A percentile compares a stretch with the other conserved stretches of the same genome.
Conservation (phyloP, 2,329 filamentous ascomycete genomes). For the Ascochyta koolunga region DNA sequence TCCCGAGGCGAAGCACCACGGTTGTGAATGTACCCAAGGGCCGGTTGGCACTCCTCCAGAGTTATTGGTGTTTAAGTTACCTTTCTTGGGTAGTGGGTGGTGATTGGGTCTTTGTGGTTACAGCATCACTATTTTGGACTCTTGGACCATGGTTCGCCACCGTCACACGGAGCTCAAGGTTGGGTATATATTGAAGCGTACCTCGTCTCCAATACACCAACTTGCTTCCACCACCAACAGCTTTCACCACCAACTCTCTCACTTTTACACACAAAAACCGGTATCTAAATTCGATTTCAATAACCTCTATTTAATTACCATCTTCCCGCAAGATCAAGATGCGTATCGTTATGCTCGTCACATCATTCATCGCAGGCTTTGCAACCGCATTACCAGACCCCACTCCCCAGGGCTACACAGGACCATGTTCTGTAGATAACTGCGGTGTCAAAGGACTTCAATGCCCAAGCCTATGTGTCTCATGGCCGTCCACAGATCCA, state of each 20-base stretch:
- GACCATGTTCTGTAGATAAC: conserved; percentile 11
- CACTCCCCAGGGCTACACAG: conserved; percentile 23
- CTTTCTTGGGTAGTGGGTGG: neutral
- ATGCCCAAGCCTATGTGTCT: conserved; percentile 6
- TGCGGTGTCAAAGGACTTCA: conserved; percentile 5
- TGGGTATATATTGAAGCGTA: neutral
- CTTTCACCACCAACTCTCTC: too few relatives aligned
- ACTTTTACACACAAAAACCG: neutral
- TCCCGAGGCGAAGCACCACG: conserved; percentile 12
- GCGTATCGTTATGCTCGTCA: conserved; percentile 8
- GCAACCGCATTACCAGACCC: conserved; percentile 22
- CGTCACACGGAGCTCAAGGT: conserved; percentile 2
- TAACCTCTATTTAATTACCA: neutral
- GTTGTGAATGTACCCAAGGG: conserved; percentile 1
- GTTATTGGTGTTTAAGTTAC: neutral
- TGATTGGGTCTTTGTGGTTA: conserved; percentile 4
- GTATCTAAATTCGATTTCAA: neutral
- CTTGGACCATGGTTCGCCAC: conserved; percentile 6
- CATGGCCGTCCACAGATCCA: conserved; percentile 12
- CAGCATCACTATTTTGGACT: neutral
- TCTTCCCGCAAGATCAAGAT: neutral
- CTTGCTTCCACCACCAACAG: neutral
- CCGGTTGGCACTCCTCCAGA: neutral
- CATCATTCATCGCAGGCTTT: conserved; percentile 5
- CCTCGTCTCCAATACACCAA: too few relatives aligned